Evolutionary conservation across 768 basidiomycete genomes (phyloP).

Genomic region (Termitomyces sp.): DNA sequence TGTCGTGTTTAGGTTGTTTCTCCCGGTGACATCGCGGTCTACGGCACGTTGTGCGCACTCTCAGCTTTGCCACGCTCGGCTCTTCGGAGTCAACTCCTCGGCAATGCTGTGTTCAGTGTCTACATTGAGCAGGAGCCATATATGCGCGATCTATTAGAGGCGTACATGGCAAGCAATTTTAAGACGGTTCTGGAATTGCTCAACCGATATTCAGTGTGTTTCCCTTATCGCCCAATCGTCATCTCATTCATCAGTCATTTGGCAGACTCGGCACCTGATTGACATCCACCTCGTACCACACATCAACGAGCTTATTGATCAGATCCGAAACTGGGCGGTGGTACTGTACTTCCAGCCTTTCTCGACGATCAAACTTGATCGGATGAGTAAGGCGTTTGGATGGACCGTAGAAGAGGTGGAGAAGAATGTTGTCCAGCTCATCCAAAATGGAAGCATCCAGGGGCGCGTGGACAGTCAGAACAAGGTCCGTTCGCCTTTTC

Average conservation of each 20-base stretch:
- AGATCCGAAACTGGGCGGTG: slow-evolving; percentile 74
- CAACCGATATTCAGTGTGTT: slow-evolving; percentile 59
- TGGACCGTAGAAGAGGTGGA: slow-evolving; percentile 71
- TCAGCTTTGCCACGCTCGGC: slow-evolving; percentile 66
- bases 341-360: slow-evolving; percentile 92
- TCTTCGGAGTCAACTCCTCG: slow-evolving; percentile 63
- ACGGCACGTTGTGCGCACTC: slow-evolving; percentile 79
- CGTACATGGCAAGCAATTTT: slow-evolving; percentile 85
- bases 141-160: slow-evolving; percentile 77
- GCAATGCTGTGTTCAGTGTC: slow-evolving; percentile 62
- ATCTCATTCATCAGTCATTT: neutral
- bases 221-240: neutral
- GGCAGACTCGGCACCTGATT: slow-evolving; percentile 67
- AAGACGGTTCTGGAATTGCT: slow-evolving; percentile 75
- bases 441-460: slow-evolving; percentile 71
- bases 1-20: slow-evolving; percentile 53
- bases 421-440: slow-evolving; percentile 67
- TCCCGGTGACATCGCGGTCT: slow-evolving; percentile 81
- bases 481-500: slow-evolving; percentile 46
- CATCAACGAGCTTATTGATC: slow-evolving; percentile 53
- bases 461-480: slow-evolving; percentile 87
- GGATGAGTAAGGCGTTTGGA: slow-evolving; percentile 86
- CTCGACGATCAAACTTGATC: slow-evolving; percentile 72
- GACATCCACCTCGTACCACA: slow-evolving; percentile 77
- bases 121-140: slow-evolving; percentile 88